Base-by-base conservation (phyloP, 768 basidiomycete genomes). In the Mycena rebaudengoi region DNA sequence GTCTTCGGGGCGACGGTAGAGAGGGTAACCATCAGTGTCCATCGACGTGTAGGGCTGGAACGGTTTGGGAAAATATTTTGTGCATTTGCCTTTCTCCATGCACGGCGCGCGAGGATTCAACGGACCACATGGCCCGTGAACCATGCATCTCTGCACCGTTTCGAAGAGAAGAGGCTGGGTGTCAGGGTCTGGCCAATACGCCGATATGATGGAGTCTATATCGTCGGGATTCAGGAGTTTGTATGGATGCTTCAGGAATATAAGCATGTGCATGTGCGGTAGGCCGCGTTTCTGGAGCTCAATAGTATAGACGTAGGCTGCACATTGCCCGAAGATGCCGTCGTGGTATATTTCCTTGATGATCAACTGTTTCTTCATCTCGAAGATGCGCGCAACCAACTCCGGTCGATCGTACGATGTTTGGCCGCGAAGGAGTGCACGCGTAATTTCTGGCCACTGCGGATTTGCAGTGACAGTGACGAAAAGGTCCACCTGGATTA, bases 281-380 rank as follows among this genome's bases (percentile, higher is more conserved):
- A 82, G 75, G 0, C 82, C 80, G 7, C 76, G 66, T 60, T 82
- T 83, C 62, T 83, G 81, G 58, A 80, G 82, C 50, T 84, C 79
- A 48, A 84, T 81, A 14, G 76, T 78, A 46, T 81, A 79, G 1
- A 86, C 77, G 43, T 78, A 71, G 0, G 81, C 85, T 12, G 75
- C 78, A 4, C 72, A 58, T 0, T 66, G n/a, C 1, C 86, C 85
- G 73, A 85, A 82, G 37, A 82, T 70, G 3, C 77, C 77, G 44
- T 80, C 23, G 32, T 76, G 71, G 72, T 46, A 53, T 13, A 87
- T 78, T 23, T 74, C 72, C 6, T 80, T 62, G 0, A 84, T 23
- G 0, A 85, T 45, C 0, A 75, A 78, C 5, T 79, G 65, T 37
- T 77, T 78, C 70, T 87, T 85, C 30, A 74, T 45, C 37, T 79